A percentile compares a stretch with the other conserved stretches of the same genome.
Evolutionary conservation across 345 rosid genomes (phyloP).

Genomic region (Garcia nutans): DNA sequence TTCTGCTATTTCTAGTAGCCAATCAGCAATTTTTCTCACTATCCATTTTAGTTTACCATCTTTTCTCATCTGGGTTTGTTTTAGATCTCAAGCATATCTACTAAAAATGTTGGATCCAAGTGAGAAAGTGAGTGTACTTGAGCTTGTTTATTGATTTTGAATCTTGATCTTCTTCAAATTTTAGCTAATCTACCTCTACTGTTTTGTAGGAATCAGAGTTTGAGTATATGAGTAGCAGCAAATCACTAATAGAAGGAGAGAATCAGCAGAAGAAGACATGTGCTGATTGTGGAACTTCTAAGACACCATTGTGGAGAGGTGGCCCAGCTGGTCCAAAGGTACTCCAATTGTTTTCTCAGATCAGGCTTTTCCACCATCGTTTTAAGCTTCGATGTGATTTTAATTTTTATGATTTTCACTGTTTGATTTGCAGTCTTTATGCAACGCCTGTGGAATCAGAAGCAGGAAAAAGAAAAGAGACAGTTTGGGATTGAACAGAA

Average conservation of each 20-base stretch:
- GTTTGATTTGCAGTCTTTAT: constrained; percentile 57
- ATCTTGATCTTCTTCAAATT: constrained; percentile 5
- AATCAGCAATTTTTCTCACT: neutral
- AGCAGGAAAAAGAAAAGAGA: constrained; percentile 86
- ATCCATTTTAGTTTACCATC: constrained; percentile 3
- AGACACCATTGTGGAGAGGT: constrained; percentile 96
- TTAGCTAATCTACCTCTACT: neutral
- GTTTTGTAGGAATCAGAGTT: constrained; percentile 16
- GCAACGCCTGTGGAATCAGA: constrained; percentile 97
- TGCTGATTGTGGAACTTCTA: constrained; percentile 84
- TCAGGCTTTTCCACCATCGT: neutral
- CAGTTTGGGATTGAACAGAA: constrained; percentile 41
- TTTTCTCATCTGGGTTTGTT: constrained; percentile 9
- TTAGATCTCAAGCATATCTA: constrained; percentile 19
- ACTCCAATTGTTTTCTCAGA: neutral
- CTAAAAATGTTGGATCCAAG: constrained; percentile 24
- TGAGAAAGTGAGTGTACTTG: constrained; percentile 29
- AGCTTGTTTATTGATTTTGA: neutral
- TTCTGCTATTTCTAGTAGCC: neutral
- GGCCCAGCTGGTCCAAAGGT: constrained; percentile 99
- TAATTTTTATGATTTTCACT: neutral
- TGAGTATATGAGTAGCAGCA: constrained; percentile 20
- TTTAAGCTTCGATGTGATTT: constrained; percentile 5
- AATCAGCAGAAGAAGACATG: constrained; percentile 62
- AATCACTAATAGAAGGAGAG: constrained; percentile 4